A percentile compares a stretch with the other conserved stretches of the same genome.
phyloP scores from a whole-genome alignment of 176 grass and related monocot species.

The Alloteropsis semialata region DNA sequence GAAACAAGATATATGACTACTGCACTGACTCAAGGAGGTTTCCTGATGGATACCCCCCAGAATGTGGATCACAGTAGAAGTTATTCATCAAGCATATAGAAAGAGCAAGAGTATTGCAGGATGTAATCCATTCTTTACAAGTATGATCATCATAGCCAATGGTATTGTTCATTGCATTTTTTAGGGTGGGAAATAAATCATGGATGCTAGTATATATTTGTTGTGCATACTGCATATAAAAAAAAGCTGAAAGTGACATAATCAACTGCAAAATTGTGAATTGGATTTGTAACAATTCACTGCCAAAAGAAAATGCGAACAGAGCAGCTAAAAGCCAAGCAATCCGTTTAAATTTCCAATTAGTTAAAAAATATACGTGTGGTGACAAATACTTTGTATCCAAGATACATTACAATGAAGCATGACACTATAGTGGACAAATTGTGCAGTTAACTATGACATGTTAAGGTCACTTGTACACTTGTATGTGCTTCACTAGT shows the following conservation, averaged over 20 bases:
- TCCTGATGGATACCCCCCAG: slow-evolving; percentile 30
- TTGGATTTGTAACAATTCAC: background rate
- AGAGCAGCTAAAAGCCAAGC: background rate
- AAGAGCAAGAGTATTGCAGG: background rate
- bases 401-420: background rate
- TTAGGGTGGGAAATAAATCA: background rate
- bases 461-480: background rate
- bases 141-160: background rate
- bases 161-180: slow-evolving; percentile 1
- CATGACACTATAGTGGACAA: background rate
- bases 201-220: background rate
- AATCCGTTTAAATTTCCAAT: background rate
- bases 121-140: slow-evolving; percentile 1
- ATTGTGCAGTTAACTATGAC: background rate
- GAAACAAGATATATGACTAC: slow-evolving; percentile 57
- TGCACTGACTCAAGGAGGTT: slow-evolving; percentile 46
- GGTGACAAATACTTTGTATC: background rate
- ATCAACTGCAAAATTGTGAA: background rate
- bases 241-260: background rate
- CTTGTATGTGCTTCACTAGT: background rate
- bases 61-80: slow-evolving; percentile 35
- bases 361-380: background rate
- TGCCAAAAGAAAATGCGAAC: background rate
- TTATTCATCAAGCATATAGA: background rate
- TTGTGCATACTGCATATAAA: background rate